A percentile compares a stretch with the other conserved stretches of the same genome.
Evolutionary conservation across 441 rosid species (phyloP).

Genomic region (Gossypium laxum): DNA sequence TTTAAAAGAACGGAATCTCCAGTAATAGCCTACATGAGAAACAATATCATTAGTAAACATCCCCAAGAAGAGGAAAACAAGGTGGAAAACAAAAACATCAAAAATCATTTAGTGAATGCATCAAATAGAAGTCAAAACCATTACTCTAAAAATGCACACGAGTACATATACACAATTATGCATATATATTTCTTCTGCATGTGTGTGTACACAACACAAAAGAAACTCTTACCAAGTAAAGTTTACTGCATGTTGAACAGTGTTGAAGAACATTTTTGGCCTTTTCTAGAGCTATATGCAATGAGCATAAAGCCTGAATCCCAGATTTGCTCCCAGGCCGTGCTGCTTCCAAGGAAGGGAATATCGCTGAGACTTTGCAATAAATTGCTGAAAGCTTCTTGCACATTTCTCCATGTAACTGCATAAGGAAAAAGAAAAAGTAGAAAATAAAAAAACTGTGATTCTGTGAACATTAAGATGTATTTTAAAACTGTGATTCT

Average conservation of each 20-base stretch:
- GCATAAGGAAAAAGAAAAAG: slow-evolving; percentile 20
- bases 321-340: slow-evolving; percentile 95
- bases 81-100: not conserved
- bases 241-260: slow-evolving; percentile 86
- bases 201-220: not conserved
- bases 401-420: slow-evolving; percentile 95
- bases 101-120: not conserved
- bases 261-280: slow-evolving; percentile 80
- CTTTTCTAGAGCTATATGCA: slow-evolving; percentile 91
- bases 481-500: not conserved
- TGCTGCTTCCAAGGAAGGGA: slow-evolving; percentile 89
- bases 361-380: slow-evolving; percentile 61
- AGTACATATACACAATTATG: not conserved
- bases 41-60: slow-evolving; percentile 4
- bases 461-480: not conserved
- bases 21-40: slow-evolving; percentile 70
- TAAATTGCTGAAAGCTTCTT: slow-evolving; percentile 60
- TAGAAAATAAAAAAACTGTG: not conserved
- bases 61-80: not conserved
- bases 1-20: slow-evolving; percentile 81
- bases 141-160: not conserved
- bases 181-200: not conserved
- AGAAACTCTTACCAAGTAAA: slow-evolving; percentile 59
- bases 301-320: slow-evolving; percentile 81
- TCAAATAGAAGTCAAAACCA: slow-evolving; percentile 4